Base-by-base conservation (phyloP, 2,329 filamentous ascomycete species). In the Alternaria sp. region DNA sequence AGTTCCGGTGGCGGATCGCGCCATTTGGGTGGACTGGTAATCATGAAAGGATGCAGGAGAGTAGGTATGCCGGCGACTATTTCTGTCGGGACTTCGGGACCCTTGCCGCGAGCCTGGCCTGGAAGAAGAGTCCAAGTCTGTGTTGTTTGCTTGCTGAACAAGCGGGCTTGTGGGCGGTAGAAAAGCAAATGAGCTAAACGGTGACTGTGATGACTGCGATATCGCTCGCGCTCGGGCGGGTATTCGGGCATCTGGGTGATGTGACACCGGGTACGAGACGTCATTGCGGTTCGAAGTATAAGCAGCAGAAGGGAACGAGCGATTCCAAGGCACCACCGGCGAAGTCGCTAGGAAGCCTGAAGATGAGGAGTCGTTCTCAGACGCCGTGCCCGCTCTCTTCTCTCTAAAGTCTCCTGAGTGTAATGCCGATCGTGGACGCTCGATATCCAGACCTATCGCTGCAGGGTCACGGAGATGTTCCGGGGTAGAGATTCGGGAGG, bases 101-200 rank as follows among this genome's bases (percentile, higher is more conserved):
- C 69, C 65, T 46, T 77, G 77, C 53, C 78, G 69, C 40, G 77
- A 77, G 65, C 62, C 59, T 83, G 66, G 73, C 43, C 67, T 69
- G 6, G 86, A 83, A 3, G 88, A 84, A 51, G 91, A 83, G 61
- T 93, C 89, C 21, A 91, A 75, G 69, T 96, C 93, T 7, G 93
- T 90, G 69, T 94, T 96, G 80, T 90, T 96, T 73, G 93, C 89
- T 45, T 93, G 93, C 73, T 97, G 90, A 1, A 96, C 94, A 11
- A 99, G 84, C 13, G 96, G 96, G 73, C 94, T 98, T 3, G 96
- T 98, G 0, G 96, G 95, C 3, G 92, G 88, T 80, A 95, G 91
- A 65, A 97, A 91, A 30, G 91, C 86, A 77, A 97, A 97, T 71
- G 89, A 93, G 2, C 90, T 90, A 13, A 92, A 85, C 1, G 93